Conservation (phyloP, 1,284 basidiomycete genomes). For the Pterulicium gracile region DNA sequence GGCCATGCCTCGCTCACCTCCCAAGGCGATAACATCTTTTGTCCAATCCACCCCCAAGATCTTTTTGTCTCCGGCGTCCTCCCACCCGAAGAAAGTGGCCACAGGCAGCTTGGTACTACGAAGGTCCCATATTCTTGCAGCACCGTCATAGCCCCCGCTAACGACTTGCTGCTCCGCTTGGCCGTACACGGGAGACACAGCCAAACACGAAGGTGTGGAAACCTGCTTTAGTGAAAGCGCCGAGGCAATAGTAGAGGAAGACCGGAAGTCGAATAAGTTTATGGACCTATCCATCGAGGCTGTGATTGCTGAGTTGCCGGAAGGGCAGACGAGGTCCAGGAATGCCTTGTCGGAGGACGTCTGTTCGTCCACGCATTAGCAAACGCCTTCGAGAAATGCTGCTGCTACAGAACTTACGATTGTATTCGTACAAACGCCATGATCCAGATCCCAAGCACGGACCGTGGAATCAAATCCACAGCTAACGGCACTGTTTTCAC, state of each 20-base stretch:
- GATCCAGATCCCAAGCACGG: slow-evolving; percentile 61
- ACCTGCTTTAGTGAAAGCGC: slow-evolving; percentile 50
- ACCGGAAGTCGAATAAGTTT: slow-evolving; percentile 55
- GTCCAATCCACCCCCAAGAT: slow-evolving; percentile 69
- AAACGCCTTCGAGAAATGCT: too few relatives aligned
- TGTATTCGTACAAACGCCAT: slow-evolving; percentile 53
- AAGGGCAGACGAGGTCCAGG: slow-evolving; percentile 40
- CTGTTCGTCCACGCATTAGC: slow-evolving; percentile 25
- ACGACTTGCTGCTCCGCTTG: slow-evolving; percentile 47
- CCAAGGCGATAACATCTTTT: slow-evolving; percentile 55
- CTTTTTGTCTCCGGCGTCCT: slow-evolving; percentile 35
- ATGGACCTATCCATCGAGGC: slow-evolving; percentile 63
- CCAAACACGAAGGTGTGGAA: slow-evolving; percentile 66
- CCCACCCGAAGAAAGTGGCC: slow-evolving; percentile 57
- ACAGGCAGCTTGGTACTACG: slow-evolving; percentile 56
- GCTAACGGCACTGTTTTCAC: slow-evolving; percentile 40
- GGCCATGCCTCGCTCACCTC: slow-evolving; percentile 77
- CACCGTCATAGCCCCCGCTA: slow-evolving; percentile 77
- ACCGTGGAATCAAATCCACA: slow-evolving; percentile 73
- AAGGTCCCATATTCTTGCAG: slow-evolving; percentile 81
- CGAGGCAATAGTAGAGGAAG: slow-evolving; percentile 28
- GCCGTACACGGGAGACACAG: slow-evolving; percentile 33
- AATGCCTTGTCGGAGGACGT: slow-evolving; percentile 62
- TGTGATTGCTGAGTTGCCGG: slow-evolving; percentile 34
- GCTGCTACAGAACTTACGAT: slow-evolving; percentile 50